Evolutionary conservation across 1,139 yeast genomes (phyloP).

Genomic region (Waltiozyma solani): DNA sequence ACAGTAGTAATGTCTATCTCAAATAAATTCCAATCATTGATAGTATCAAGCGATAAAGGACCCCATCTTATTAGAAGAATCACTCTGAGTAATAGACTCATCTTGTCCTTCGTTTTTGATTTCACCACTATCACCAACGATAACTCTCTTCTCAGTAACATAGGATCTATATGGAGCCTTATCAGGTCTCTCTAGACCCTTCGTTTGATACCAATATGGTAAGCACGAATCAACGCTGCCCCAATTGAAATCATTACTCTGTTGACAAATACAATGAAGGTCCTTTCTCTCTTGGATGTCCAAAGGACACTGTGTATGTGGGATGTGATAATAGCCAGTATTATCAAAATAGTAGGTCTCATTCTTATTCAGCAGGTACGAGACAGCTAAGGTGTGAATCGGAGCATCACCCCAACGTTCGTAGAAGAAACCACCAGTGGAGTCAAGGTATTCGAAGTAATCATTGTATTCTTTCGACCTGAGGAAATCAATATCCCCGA

Average conservation of each 20-base stretch:
- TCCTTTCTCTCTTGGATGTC: slow-evolving; percentile 35
- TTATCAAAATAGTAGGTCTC: slow-evolving; percentile 46
- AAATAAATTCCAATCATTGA: no score
- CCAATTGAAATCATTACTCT: slow-evolving; percentile 39
- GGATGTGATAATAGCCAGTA: slow-evolving; percentile 58
- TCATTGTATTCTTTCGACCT: slow-evolving; percentile 35
- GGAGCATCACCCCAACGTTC: slow-evolving; percentile 67
- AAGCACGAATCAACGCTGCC: slow-evolving; percentile 39
- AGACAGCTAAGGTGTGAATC: slow-evolving; percentile 47
- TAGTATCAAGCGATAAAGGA: no score
- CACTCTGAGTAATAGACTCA: no score
- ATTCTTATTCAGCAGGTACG: slow-evolving; percentile 34
- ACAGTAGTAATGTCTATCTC: no score
- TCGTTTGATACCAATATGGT: slow-evolving; percentile 36
- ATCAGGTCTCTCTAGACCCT: slow-evolving; percentile 32
- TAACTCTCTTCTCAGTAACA: slow-evolving; percentile 7
- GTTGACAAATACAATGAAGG: slow-evolving; percentile 37
- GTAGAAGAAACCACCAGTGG: slow-evolving; percentile 47
- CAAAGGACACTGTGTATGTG: slow-evolving; percentile 24
- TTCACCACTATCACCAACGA: no score
- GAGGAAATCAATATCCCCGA: slow-evolving; percentile 47
- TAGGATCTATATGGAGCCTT: slow-evolving; percentile 22
- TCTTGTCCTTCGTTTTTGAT: no score
- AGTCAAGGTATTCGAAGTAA: slow-evolving; percentile 41
- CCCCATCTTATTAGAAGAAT: no score